Base-by-base conservation (phyloP, 768 basidiomycete genomes). In the Kwoniella heveanensis region DNA sequence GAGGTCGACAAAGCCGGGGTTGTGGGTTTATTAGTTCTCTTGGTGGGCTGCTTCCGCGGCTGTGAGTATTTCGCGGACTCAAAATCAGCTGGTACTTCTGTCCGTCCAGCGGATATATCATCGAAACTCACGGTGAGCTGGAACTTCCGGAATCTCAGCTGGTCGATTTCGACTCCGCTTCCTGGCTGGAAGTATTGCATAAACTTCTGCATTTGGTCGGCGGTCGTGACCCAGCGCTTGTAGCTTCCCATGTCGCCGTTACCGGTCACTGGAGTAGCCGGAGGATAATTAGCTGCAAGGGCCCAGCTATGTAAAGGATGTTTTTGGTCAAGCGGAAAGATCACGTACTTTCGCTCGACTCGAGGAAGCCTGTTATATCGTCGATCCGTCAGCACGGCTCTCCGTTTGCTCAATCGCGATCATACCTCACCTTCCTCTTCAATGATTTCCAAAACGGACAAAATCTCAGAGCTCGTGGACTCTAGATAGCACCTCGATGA, bases 81-180 rank as follows among this genome's bases (percentile, higher is more conserved):
- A n/a, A n/a, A n/a, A n/a, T n/a, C n/a, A n/a, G n/a, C n/a, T n/a
- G n/a, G n/a, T n/a, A n/a, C n/a, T n/a, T n/a, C n/a, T n/a, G n/a
- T n/a, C n/a, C n/a, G n/a, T n/a, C n/a, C n/a, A n/a, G n/a, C n/a
- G n/a, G n/a, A n/a, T n/a, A n/a, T n/a, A n/a, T n/a, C n/a, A 32
- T 32, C 7, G 36, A 17, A 44, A 10, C 57, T 49, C 57, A 58
- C 57, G 13, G 17, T 22, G 1, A 10, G 10, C 10, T 36, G 46
- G 26, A 21, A 49, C 26, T 50, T 49, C 5, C 57, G 21, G 27
- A 58, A 22, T 8, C n/a, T 30, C 12, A 62, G 48, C 7, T 50
- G 5, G 5, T 55, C 54, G 10, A 49, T 22, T n/a, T 62, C 61
- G 15, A 62, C 22, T 7, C 61, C 61, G n/a, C 29, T 32, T 15